Evolutionary conservation across 1,139 yeast genomes (phyloP), one percentile per base, ranked within the genome.

Genomic region (Suhomyces anneliseae): DNA sequence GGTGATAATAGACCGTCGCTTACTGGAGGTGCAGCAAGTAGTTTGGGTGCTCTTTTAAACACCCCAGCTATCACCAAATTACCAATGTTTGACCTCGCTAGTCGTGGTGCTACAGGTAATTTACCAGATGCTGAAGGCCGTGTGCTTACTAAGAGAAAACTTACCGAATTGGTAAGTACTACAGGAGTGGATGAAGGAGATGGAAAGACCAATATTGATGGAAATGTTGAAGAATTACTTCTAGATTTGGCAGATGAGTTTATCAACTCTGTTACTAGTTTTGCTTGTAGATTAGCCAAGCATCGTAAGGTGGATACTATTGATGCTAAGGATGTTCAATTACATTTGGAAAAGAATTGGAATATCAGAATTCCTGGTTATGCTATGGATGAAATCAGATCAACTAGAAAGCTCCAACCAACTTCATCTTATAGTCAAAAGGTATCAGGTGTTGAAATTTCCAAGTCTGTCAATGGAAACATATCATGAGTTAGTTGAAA

Each of bases 231-330:
- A 64, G 97, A 92, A 56, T 70, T 92, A 37, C 71, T 93, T 42
- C 74, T 95, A 42, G 99, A 95, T 64, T 74, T 93, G 50, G 98
- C 99, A 0, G 99, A 95, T 64, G 99, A 95, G 62, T 93, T 93
- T 64, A 95, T 93, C 11, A 81, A 88, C 12, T 85, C 88, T 43
- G 96, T 95, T 2, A 90, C 97, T 0, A 79, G 90, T 3, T 93
- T 93, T 72, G 96, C 97, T 0, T 93, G 99, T 64, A 81, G 95
- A 47, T 74, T 93, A 57, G 99, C 99, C 14, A 93, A 93, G 64
- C 97, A 92, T 61, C 79, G 99, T 54, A 90, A 90, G 63, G 82
- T 90, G n/a, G 97, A 92, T 52, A 80, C 84, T 43, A 74, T 93
- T 38, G 98, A 93, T 58, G 89, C 88, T 15, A 83, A 85, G 58